A percentile compares a stretch with the other conserved stretches of the same genome.
These are phyloP conservation scores for Ceratocystis destructans DNA, from an alignment of 2,329 filamentous ascomycete species.

Conservation along the genomic window DNA sequence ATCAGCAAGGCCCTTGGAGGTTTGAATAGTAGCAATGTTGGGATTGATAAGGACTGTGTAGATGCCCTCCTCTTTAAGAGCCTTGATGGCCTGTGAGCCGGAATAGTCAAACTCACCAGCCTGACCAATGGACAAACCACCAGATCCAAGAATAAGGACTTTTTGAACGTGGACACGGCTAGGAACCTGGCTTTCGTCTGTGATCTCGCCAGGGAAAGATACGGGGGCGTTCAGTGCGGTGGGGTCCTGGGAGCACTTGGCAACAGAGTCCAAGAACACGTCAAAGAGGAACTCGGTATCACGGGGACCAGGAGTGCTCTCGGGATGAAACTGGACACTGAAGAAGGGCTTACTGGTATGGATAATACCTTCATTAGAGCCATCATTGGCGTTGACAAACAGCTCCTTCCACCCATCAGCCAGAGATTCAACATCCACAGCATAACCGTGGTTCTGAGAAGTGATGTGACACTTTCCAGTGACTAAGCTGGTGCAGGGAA, in stretches of 20 bases:
- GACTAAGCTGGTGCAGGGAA: slow-evolving; percentile 89
- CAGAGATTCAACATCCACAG: slow-evolving; percentile 68
- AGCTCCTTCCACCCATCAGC: slow-evolving; percentile 77
- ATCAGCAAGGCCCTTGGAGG: slow-evolving; percentile 91
- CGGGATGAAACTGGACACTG: slow-evolving; percentile 98
- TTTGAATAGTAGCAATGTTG: slow-evolving; percentile 98
- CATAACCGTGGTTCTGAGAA: slow-evolving; percentile 95
- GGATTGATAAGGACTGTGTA: slow-evolving; percentile 98
- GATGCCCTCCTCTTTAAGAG: slow-evolving; percentile 91
- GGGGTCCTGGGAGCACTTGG: slow-evolving; percentile 53
- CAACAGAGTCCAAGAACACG: slow-evolving; percentile 81
- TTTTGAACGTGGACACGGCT: slow-evolving; percentile 72
- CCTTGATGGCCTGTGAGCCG: slow-evolving; percentile 96
- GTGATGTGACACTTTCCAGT: slow-evolving; percentile 98
- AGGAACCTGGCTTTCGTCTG: slow-evolving; percentile 45
- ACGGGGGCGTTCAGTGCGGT: slow-evolving; percentile 59
- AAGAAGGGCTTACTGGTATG: slow-evolving; percentile 79
- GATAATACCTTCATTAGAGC: slow-evolving; percentile 94
- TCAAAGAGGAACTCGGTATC: slow-evolving; percentile 97
- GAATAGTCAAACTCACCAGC: slow-evolving; percentile 99
- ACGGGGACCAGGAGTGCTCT: slow-evolving; percentile 86
- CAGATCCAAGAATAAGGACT: slow-evolving; percentile 83
- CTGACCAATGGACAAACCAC: slow-evolving; percentile 92
- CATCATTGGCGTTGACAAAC: slow-evolving; percentile 96
- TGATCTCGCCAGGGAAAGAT: slow-evolving; percentile 71